Conservation (phyloP, 768 basidiomycete species). For the Phanerochaete carnosa region DNA sequence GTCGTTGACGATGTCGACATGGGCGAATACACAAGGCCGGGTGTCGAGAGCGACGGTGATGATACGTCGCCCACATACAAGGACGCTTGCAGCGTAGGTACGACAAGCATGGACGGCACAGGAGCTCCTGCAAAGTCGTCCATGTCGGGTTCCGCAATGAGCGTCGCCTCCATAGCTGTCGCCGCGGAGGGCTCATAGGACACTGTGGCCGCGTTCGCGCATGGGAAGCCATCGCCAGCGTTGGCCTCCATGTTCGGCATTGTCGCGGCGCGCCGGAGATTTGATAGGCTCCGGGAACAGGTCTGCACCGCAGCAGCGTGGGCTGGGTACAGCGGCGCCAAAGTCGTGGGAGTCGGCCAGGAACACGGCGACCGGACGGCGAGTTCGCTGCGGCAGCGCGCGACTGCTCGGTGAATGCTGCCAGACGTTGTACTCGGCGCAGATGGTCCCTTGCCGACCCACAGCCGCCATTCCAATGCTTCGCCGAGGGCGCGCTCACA, state of each 20-base stretch:
- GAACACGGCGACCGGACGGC: constrained; percentile 11
- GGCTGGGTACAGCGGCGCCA: constrained; percentile 8
- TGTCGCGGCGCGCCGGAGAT: constrained; percentile 20
- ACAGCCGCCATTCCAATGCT: constrained; percentile 87
- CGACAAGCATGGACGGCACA: neutral
- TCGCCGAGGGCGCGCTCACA: constrained; percentile 88
- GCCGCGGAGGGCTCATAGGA: neutral
- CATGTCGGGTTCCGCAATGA: constrained; percentile 7
- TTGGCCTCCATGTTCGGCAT: constrained; percentile 13
- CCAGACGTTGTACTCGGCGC: neutral
- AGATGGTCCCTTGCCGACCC: constrained; percentile 72
- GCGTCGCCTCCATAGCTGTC: neutral
- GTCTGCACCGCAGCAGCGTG: neutral
- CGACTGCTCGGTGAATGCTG: constrained; percentile 8
- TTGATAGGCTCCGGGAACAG: neutral
- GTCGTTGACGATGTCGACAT: constrained; percentile 22
- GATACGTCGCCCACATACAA: neutral
- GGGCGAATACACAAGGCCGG: constrained; percentile 24
- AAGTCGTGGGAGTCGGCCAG: constrained; percentile 15
- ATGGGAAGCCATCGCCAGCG: neutral
- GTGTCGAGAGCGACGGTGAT: constrained; percentile 24
- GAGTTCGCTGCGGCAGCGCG: constrained; percentile 19
- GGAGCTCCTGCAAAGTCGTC: neutral
- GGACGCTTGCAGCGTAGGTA: neutral
- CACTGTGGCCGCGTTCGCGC: neutral